Evolutionary conservation across 441 rosid species (phyloP).

Genomic region (Adansonia gregorii): DNA sequence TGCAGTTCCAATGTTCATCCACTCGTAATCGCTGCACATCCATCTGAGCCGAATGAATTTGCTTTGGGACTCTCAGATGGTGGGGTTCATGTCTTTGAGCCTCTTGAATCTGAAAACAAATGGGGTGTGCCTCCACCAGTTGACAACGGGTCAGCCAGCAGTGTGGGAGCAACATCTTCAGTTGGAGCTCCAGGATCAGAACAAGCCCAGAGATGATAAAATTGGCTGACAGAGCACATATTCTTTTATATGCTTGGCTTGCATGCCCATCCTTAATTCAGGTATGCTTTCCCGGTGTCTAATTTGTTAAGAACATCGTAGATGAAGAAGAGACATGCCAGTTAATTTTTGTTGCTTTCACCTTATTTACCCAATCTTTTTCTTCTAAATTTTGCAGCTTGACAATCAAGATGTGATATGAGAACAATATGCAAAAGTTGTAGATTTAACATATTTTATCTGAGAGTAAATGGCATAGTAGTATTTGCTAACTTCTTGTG

Average conservation of each 20-base stretch:
- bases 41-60: slow-evolving; percentile 86
- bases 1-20: slow-evolving; percentile 81
- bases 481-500: background rate
- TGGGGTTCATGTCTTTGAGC: slow-evolving; percentile 91
- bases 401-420: slow-evolving; percentile 24
- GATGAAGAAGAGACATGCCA: background rate
- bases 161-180: slow-evolving; percentile 59
- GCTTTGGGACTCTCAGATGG: slow-evolving; percentile 98
- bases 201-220: slow-evolving; percentile 78
- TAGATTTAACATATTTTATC: slow-evolving; percentile 25
- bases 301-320: background rate
- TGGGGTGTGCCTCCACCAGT: slow-evolving; percentile 94
- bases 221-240: slow-evolving; percentile 42
- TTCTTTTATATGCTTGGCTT: slow-evolving; percentile 58
- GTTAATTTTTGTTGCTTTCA: too few relatives aligned
- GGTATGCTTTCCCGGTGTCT: slow-evolving; percentile 38
- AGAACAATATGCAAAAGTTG: slow-evolving; percentile 20
- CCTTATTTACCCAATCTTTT: too few relatives aligned
- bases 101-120: slow-evolving; percentile 90
- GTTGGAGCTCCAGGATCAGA: slow-evolving; percentile 88
- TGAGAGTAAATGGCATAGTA: slow-evolving; percentile 8
- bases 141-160: slow-evolving; percentile 85
- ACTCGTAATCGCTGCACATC: slow-evolving; percentile 92
- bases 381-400: slow-evolving; percentile 19
- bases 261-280: slow-evolving; percentile 48